Conservation (phyloP, 1,284 basidiomycete genomes). For the Tylopilus sp. region DNA sequence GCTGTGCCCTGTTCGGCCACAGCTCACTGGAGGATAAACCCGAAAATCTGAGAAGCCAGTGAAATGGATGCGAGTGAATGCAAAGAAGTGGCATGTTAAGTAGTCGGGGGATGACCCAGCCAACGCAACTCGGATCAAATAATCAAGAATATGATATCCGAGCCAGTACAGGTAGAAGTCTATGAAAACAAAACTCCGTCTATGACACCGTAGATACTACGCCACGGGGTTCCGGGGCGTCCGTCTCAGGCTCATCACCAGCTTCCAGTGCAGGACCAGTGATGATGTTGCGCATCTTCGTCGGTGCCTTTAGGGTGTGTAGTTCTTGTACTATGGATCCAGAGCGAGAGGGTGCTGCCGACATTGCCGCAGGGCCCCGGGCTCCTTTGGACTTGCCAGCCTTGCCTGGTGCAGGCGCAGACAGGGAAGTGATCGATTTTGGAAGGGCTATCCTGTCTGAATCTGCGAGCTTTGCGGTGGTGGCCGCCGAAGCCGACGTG, state of each 20-base stretch:
- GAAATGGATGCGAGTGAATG: background rate
- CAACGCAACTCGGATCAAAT: background rate
- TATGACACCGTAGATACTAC: constrained; percentile 22
- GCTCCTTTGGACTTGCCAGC: constrained; percentile 40
- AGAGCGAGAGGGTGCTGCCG: constrained; percentile 51
- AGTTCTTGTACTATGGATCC: constrained; percentile 46
- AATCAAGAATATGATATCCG: constrained; percentile 12
- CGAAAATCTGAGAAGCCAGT: background rate
- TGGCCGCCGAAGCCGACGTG: constrained; percentile 28
- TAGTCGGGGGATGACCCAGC: too few relatives aligned
- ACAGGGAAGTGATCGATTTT: constrained; percentile 38
- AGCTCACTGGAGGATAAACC: background rate
- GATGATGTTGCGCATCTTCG: constrained; percentile 56
- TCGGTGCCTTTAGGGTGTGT: constrained; percentile 44
- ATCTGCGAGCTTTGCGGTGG: constrained; percentile 29
- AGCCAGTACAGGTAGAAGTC: constrained; percentile 8
- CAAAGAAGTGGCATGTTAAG: background rate
- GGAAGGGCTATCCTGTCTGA: constrained; percentile 33
- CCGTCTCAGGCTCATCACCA: constrained; percentile 40
- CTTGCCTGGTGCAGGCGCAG: constrained; percentile 37
- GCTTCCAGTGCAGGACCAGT: constrained; percentile 45
- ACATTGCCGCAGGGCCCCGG: constrained; percentile 37
- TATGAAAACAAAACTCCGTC: constrained; percentile 5
- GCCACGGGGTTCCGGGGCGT: constrained; percentile 17
- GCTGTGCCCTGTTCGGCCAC: background rate